Evolutionary conservation across 148 eudicot genomes (phyloP).

Genomic region (Cornus controversa): DNA sequence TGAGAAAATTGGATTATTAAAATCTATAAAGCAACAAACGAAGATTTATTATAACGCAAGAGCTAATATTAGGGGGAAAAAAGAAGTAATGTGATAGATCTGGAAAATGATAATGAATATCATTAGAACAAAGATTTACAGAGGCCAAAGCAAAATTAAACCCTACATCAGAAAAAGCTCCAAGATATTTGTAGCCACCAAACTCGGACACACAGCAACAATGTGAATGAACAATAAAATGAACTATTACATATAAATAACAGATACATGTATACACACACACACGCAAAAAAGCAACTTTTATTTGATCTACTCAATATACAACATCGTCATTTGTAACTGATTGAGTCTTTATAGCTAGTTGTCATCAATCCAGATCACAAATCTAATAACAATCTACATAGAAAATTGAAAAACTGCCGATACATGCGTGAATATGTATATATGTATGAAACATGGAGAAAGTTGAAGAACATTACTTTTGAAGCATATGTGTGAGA

Average conservation of each 20-base stretch:
- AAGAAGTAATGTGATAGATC: not conserved
- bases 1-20: not conserved
- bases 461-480: not conserved
- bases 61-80: not conserved
- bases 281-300: not conserved
- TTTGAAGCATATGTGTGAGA: too few relatives aligned
- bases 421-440: too few relatives aligned
- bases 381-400: too few relatives aligned
- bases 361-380: too few relatives aligned
- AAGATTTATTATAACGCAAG: not conserved
- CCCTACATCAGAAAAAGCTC: not conserved
- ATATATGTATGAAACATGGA: not conserved
- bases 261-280: too few relatives aligned
- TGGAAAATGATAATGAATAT: not conserved
- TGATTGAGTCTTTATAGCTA: too few relatives aligned
- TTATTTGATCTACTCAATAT: too few relatives aligned
- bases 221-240: not conserved
- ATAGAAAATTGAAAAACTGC: too few relatives aligned
- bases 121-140: not conserved
- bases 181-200: not conserved
- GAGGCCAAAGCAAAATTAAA: not conserved
- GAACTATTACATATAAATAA: not conserved
- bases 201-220: too few relatives aligned
- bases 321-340: too few relatives aligned
- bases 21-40: not conserved